phyloP scores from a whole-genome alignment of 805 yeast species.

The Cyberlindnera maritima region DNA sequence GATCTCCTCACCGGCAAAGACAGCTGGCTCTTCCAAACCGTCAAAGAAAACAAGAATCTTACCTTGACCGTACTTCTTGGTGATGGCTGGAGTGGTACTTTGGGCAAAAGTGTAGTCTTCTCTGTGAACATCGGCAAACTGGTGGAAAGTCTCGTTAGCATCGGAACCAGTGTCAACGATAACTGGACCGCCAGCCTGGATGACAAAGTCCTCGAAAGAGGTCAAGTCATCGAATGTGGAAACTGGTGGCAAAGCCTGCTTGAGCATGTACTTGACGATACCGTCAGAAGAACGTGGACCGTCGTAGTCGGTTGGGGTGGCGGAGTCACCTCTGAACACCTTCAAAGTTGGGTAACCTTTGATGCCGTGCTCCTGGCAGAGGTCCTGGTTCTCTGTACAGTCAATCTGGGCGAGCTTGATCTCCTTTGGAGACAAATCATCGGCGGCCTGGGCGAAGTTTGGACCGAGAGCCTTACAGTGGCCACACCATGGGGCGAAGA shows the following conservation, averaged over 20 bases:
- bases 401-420: constrained; percentile 81
- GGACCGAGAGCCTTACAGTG: constrained; percentile 91
- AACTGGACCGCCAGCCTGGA: constrained; percentile 46
- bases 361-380: constrained; percentile 65
- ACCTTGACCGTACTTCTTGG: constrained; percentile 34
- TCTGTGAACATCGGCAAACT: constrained; percentile 61
- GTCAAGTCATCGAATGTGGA: constrained; percentile 44
- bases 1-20: constrained; percentile 28
- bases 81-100: constrained; percentile 35
- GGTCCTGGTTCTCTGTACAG: constrained; percentile 73
- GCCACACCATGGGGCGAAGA: constrained; percentile 98
- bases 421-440: constrained; percentile 52
- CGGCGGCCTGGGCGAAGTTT: constrained; percentile 72
- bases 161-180: constrained; percentile 53
- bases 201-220: constrained; percentile 49
- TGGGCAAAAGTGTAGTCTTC: constrained; percentile 63
- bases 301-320: constrained; percentile 58
- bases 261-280: constrained; percentile 74
- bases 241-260: constrained; percentile 80
- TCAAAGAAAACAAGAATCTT: constrained; percentile 31
- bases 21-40: constrained; percentile 31
- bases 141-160: constrained; percentile 55
- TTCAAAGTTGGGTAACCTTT: constrained; percentile 85
- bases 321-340: constrained; percentile 53
- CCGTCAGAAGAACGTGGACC: constrained; percentile 85